Evolutionary conservation across 495 filamentous ascomycete genomes (phyloP).

Genomic region (Aspergillus sparsus): DNA sequence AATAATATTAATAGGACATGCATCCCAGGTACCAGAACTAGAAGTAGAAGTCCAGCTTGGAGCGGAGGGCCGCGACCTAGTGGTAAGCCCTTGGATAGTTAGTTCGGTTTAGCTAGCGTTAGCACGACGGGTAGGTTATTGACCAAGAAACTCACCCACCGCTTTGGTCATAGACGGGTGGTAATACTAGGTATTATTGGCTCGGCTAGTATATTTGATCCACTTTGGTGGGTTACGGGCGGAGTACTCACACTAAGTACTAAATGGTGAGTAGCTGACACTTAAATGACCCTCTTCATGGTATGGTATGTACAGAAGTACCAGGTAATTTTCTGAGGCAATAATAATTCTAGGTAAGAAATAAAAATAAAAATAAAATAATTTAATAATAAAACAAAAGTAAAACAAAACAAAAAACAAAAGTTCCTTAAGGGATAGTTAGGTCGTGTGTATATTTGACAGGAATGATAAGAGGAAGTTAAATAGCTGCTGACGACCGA

Average conservation of each 20-base stretch:
- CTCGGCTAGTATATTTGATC: neutral
- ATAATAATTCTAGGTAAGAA: too few relatives aligned
- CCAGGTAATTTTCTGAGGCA: too few relatives aligned
- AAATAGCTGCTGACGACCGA: too few relatives aligned
- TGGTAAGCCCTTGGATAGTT: constrained; percentile 15
- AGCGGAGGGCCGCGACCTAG: constrained; percentile 6
- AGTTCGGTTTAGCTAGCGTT: constrained; percentile 15
- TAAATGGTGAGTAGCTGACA: too few relatives aligned
- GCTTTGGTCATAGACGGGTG: constrained; percentile 10
- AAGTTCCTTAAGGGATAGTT: too few relatives aligned
- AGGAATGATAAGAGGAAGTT: too few relatives aligned
- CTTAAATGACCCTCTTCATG: too few relatives aligned
- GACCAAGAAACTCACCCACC: constrained; percentile 4
- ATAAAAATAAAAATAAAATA: too few relatives aligned
- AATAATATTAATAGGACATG: neutral
- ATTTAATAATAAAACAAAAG: too few relatives aligned
- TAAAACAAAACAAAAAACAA: too few relatives aligned
- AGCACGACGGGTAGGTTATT: constrained; percentile 9
- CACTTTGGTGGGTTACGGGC: neutral
- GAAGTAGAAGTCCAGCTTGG: neutral
- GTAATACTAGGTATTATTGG: neutral
- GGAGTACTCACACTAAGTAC: constrained; percentile 1
- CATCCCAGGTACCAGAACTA: constrained; percentile 7
- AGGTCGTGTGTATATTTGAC: too few relatives aligned
- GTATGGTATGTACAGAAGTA: too few relatives aligned